These are phyloP conservation scores for Coemansia sp. DNA, from an alignment of 192 early-diverging fungal genomes.

Conservation along the genomic window DNA sequence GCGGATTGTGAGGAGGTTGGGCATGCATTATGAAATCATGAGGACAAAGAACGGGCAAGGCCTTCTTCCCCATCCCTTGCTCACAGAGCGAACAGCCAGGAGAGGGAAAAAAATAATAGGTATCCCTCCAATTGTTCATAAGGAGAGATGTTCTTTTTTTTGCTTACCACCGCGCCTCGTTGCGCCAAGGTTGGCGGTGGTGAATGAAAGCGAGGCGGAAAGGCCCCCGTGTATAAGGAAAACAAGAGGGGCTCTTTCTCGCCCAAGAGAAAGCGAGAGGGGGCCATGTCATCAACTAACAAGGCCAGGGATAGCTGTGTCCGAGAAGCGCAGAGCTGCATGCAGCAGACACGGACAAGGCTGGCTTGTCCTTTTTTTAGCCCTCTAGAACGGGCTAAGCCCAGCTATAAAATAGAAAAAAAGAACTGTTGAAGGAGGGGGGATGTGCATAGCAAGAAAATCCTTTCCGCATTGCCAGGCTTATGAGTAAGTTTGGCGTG, in stretches of 20 bases:
- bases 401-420: background rate
- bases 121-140: background rate
- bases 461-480: constrained; percentile 9
- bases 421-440: background rate
- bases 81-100: background rate
- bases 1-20: background rate
- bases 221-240: constrained; percentile 11
- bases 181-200: constrained; percentile 5
- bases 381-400: background rate
- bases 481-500: background rate
- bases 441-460: background rate
- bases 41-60: background rate
- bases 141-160: background rate
- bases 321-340: constrained; percentile 11
- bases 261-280: background rate
- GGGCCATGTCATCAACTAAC: background rate
- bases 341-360: constrained; percentile 5
- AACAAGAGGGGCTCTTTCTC: background rate
- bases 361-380: background rate
- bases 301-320: background rate
- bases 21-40: constrained; percentile 9
- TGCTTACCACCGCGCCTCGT: constrained; percentile 8
- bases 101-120: background rate
- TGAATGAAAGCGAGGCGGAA: constrained; percentile 8
- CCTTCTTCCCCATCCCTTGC: background rate